Evolutionary conservation across 139 green algal species (phyloP).

Genomic region (Tetradesmus obliquus): DNA sequence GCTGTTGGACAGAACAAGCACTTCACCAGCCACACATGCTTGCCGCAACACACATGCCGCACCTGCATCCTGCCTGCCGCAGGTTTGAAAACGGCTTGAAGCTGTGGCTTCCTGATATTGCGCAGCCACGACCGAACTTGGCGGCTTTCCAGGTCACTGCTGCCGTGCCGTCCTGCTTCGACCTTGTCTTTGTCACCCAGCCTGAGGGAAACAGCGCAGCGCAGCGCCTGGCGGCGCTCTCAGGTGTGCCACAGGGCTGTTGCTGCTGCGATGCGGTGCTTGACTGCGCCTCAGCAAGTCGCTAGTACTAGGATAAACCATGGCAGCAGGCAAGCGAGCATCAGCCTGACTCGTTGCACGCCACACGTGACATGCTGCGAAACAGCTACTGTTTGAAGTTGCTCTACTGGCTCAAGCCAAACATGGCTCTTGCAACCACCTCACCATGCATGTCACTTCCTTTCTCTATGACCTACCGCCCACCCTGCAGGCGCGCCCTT

Average conservation of each 20-base stretch:
- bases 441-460: neutral
- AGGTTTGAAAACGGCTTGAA: slow-evolving; percentile 32
- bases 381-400: neutral
- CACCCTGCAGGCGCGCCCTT: slow-evolving; percentile 42
- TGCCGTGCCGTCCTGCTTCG: slow-evolving; percentile 57
- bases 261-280: neutral
- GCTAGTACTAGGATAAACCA: neutral
- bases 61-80: neutral
- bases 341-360: neutral
- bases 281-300: neutral
- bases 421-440: neutral
- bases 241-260: neutral
- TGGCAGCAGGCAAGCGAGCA: neutral
- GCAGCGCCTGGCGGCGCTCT: slow-evolving; percentile 32
- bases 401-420: neutral
- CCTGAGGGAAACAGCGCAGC: neutral
- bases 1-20: neutral
- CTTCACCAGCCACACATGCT: neutral
- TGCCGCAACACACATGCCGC: neutral
- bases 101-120: slow-evolving; percentile 65
- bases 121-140: slow-evolving; percentile 65
- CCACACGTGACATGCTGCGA: too few species aligned
- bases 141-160: slow-evolving; percentile 70
- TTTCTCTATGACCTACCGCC: neutral
- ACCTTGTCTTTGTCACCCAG: slow-evolving; percentile 69